Evolutionary conservation across 1,284 basidiomycete genomes (phyloP), one percentile per base, ranked within the genome.

Genomic region (Ustilago curta): DNA sequence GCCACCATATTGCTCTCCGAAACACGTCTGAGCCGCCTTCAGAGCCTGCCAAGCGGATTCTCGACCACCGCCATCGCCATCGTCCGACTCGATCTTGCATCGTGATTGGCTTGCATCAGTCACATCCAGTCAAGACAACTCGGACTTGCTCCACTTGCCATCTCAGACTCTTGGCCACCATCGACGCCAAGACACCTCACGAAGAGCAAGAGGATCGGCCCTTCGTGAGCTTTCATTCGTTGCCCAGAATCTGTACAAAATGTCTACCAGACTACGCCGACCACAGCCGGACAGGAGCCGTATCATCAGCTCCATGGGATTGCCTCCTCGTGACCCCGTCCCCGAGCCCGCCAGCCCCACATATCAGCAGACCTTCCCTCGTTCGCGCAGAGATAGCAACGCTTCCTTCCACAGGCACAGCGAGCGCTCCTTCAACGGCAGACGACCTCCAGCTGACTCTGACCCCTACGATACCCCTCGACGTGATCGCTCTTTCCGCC

Each of bases 261-360:
- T 76, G 73, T 44, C 73, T 2, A 44, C 60, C 3, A 35, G 63
- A 32, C 19, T 48, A 12, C 59, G 73, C 31, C 49, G 74, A 27
- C 59, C 69, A 1, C 61, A 63, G 44, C 65, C 74, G 18, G 66
- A 69, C 51, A 51, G 70, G 29, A 37, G 35, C 9, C 59, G 74
- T 59, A 76, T 76, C 59, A 31, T 76, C 56, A 56, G 16, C 40
- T 69, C 65, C 11, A 76, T 69, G 63, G 74, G 74, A 6, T 29
- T 76, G 32, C 69, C 74, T 23, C 65, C 69, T 25, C 60, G 74
- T 43, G 65, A 72, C 1, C 59, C 58, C 12, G 49, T 67, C 31
- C 47, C 58, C 11, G 65, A 69, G 21, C 70, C 70, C 8, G 40
- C 61, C 18, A 72, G 69, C 40, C 62, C 65, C 11, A 56, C 55